Evolutionary conservation across 495 filamentous ascomycete genomes (phyloP), one percentile per base, ranked within the genome.

Genomic region (Aspergillus indologenus): DNA sequence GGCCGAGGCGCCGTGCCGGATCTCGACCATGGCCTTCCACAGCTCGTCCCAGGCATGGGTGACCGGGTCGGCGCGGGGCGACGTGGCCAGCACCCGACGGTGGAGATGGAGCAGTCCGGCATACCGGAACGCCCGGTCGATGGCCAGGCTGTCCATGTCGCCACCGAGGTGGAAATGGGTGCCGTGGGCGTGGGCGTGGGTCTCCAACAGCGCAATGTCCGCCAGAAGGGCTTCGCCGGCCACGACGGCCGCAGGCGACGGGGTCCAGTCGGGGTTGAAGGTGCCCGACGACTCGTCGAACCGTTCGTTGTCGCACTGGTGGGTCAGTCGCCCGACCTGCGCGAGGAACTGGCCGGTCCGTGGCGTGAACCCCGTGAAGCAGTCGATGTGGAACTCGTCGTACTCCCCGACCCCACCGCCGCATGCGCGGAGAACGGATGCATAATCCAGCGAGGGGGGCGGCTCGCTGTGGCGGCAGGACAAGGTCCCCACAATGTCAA

Each of bases 121-220:
- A 77, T 83, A 90, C 56, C 91, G 90, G 70, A 90, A 95, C 4
- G 89, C 86, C 61, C 86, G 80, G 65, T 94, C 92, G 3, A 87
- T 88, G n/a, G 90, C 87, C 56, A 84, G 76, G 70, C 93, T 87
- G 56, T 94, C 89, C 7, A 65, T 54, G 1, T 64, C 59, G n/a
- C n/a, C n/a, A 44, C 73, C 73, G 0, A 64, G 50, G 1, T 58
- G 57, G 43, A 77, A 72, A 54, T 79, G 77, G n/a, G 59, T 62
- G 0, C 61, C 65, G 40, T 68, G 58, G 9, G 65, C 60, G 56
- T 79, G 69, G 1, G 65, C 69, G 21, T 62, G 69, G 8, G 67
- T 68, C 23, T 64, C 62, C n/a, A 72, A 52, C 34, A 65, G 61
- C 15, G 71, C 63, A 46, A 91, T 71, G 19, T 85, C 81, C 9